These are phyloP conservation scores for Moniliophthora roreri DNA, from an alignment of 1,284 basidiomycete species.

Conservation along the genomic window DNA sequence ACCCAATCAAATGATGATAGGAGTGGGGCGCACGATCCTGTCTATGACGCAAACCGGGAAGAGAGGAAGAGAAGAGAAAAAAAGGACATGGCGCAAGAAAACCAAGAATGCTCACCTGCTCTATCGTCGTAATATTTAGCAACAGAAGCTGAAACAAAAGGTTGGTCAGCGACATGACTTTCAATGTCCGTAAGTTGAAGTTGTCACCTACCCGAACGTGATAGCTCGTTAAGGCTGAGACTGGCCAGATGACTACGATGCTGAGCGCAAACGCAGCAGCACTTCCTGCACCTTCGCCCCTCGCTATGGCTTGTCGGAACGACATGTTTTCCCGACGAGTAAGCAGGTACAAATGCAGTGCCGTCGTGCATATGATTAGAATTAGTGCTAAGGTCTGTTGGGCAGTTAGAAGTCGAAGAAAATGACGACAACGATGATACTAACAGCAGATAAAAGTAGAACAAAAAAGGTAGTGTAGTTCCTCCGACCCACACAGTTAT, in stretches of 20 bases:
- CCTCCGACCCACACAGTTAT: constrained; percentile 89
- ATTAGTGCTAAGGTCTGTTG: constrained; percentile 65
- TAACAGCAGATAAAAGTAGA: constrained; percentile 70
- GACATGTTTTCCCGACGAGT: constrained; percentile 49
- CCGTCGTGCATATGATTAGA: constrained; percentile 80
- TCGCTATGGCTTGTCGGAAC: constrained; percentile 56
- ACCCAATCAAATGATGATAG: too few relatives aligned
- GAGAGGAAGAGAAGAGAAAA: constrained; percentile 10
- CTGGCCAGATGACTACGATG: constrained; percentile 75
- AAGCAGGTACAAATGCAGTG: constrained; percentile 75
- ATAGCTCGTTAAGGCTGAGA: constrained; percentile 77
- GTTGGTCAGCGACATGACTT: constrained; percentile 8
- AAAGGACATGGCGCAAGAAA: constrained; percentile 8
- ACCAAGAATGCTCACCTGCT: constrained; percentile 64
- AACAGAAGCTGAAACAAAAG: constrained; percentile 59
- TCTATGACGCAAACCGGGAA: background rate
- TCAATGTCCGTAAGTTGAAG: constrained; percentile 6
- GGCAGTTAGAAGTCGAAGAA: constrained; percentile 11
- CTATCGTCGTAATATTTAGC: constrained; percentile 89
- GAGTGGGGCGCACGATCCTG: too few relatives aligned
- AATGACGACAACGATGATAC: constrained; percentile 29
- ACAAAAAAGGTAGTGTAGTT: constrained; percentile 91
- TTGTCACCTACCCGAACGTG: constrained; percentile 72
- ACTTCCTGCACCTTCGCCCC: constrained; percentile 61
- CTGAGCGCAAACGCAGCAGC: constrained; percentile 76